Evolutionary conservation across 768 basidiomycete genomes (phyloP), one percentile per base, ranked within the genome.

Genomic region (Russula ochroleuca): DNA sequence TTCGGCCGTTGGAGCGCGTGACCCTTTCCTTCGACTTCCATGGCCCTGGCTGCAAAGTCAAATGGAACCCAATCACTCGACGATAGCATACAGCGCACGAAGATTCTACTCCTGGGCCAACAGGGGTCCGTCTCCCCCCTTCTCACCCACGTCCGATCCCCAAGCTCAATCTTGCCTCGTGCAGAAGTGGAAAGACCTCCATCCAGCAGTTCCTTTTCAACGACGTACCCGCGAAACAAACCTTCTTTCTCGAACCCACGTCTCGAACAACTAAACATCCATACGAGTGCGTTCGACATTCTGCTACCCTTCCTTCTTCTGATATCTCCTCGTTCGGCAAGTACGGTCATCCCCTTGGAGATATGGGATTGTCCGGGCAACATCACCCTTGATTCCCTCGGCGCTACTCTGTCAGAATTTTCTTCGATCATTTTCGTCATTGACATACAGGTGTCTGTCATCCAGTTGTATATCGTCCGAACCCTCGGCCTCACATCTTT

Each of bases 341-440:
- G 95, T 75, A 89, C 94, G 47, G 85, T 96, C 67, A 86, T 97
- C 65, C 92, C 94, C 1, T 83, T 98, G 41, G 92, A 97, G 72
- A 85, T 98, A 72, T 97, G 93, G 93, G 94, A 97, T 71, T 92
- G 93, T 69, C 96, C 95, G 0, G 91, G 90, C 28, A 92, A 88
- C 64, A 83, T 86, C 60, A 86, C 92, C 5, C 82, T 88, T 14
- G 88, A 93, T 25, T 83, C 85, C n/a, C 80, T 96, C 13, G 86
- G 84, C 23, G 80, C 83, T 9, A 83, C 89, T 9, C 80, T 97
- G 41, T 83, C 86, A 49, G 82, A 90, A 35, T 93, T 97, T 69
- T 81, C 91, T 2, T 86, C 88, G 2, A 81, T 98, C 70, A 85
- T 98, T 59, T 98, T 94, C 68, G 93, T 98, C 31, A 90, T 98